Percentiles rank a stretch among this genome's conserved stretches.
Evolutionary conservation across 139 green algal species (phyloP).

Genomic region (Chlorella sorokiniana): DNA sequence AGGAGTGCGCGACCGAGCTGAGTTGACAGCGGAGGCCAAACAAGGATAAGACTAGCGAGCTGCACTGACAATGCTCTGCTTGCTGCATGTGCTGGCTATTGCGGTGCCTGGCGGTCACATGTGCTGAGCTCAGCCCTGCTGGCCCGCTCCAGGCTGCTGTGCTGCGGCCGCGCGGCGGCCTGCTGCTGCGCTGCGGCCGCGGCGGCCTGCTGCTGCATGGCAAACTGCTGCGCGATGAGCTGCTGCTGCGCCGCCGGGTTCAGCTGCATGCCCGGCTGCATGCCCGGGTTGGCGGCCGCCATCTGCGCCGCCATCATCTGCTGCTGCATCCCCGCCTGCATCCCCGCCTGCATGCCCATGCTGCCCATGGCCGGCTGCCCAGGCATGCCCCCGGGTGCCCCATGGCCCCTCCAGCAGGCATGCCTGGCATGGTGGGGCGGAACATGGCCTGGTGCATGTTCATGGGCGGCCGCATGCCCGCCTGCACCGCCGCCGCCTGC

Average conservation of each 20-base stretch:
- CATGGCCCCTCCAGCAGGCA: not conserved
- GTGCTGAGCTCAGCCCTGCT: not conserved
- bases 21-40: too few relatives aligned
- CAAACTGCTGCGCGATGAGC: slow-evolving; percentile 33
- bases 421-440: slow-evolving; percentile 11
- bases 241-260: slow-evolving; percentile 29
- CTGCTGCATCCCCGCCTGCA: slow-evolving; percentile 16
- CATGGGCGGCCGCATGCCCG: not conserved
- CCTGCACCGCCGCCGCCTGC: slow-evolving; percentile 28
- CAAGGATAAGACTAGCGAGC: too few relatives aligned
- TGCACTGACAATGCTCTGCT: too few relatives aligned
- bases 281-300: slow-evolving; percentile 9
- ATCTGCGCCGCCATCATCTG: slow-evolving; percentile 14
- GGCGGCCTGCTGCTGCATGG: slow-evolving; percentile 29
- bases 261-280: slow-evolving; percentile 31
- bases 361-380: not conserved
- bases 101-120: too few relatives aligned
- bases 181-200: slow-evolving; percentile 1
- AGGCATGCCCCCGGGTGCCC: not conserved
- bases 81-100: not conserved
- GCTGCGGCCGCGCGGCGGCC: not conserved
- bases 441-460: not conserved
- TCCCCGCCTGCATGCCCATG: slow-evolving; percentile 10
- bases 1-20: too few relatives aligned
- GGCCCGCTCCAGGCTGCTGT: not conserved